These are phyloP conservation scores for Alternaria triticina DNA, from an alignment of 2,329 filamentous ascomycete genomes.

Conservation along the genomic window DNA sequence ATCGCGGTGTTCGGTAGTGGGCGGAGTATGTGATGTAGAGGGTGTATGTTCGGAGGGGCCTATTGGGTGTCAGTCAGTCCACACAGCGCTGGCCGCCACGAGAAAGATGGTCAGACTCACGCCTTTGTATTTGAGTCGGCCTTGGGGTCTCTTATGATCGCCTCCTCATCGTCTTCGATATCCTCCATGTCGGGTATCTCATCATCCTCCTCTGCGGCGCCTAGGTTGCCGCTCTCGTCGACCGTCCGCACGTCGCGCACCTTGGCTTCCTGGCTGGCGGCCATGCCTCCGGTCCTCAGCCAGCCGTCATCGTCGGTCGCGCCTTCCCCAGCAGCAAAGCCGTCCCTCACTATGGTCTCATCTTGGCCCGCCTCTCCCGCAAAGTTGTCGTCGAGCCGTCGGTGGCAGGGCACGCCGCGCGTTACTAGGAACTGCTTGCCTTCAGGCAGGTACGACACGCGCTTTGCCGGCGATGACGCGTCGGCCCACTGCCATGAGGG, in stretches of 20 bases:
- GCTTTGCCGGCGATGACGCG: conserved; percentile 79
- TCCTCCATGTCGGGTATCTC: conserved; percentile 99
- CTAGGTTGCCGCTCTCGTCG: conserved; percentile 86
- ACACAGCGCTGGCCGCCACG: background rate
- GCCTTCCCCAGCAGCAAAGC: conserved; percentile 61
- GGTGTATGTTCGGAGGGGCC: conserved; percentile 89
- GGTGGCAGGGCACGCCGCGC: conserved; percentile 90
- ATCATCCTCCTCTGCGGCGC: conserved; percentile 72
- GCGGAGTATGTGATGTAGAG: conserved; percentile 98
- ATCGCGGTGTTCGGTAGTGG: conserved; percentile 93
- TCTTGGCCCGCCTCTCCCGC: conserved; percentile 86
- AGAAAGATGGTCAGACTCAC: conserved; percentile 52
- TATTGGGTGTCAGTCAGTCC: conserved; percentile 48
- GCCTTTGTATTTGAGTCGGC: conserved; percentile 58
- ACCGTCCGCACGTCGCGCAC: conserved; percentile 84
- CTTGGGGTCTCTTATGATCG: conserved; percentile 76
- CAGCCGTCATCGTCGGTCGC: conserved; percentile 79
- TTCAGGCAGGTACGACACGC: conserved; percentile 79
- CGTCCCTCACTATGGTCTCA: conserved; percentile 83
- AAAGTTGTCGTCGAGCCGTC: conserved; percentile 90
- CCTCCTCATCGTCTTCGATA: conserved; percentile 90
- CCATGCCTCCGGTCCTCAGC: conserved; percentile 84
- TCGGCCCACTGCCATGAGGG: conserved; percentile 97
- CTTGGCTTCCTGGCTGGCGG: conserved; percentile 76
- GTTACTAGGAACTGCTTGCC: conserved; percentile 97